Base-by-base conservation (phyloP, 1,139 yeast genomes). In the Wickerhamomyces sp. region DNA sequence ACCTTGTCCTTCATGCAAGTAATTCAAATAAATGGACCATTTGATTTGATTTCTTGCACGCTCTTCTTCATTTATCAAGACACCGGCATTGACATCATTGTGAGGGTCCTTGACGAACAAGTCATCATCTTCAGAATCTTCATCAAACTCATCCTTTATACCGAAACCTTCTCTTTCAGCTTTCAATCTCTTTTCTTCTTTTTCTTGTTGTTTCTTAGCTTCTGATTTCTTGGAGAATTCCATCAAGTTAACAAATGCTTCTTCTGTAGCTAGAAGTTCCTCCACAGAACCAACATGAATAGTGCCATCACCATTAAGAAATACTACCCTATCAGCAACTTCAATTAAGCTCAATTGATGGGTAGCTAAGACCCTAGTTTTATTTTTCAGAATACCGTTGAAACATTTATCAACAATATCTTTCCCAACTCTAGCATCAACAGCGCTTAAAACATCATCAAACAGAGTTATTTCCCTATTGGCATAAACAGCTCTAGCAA, bases 361-460 rank as follows among this genome's bases (percentile, higher is more conserved):
- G 0, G 96, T 89, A 0, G 95, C 96, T 58, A 89, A 70, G 27
- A 90, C 62, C 53, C 95, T 73, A 0, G 96, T 90, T 57, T 76
- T 81, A 10, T 68, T 66, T 39, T 66, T 64, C 56, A 89, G 62
- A 42, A 79, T 54, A 0, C 85, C 91, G 50, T 76, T 51, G 41
- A 89, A 65, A 63, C 95, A 87, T n/a, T 78, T 67, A 46, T 81
- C 82, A 75, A 88, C 78, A 43, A 90, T 86, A 58, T 83, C 86
- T 54, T 80, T 82, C 38, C 96, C 96, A 27, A 89, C 96, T 59
- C 87, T 81, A 9, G 96, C 88, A 69, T 90, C 97, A 13, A 90
- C 96, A 2, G 96, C 97, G 67, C 90, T 81, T 48, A 90, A 71
- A 7, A 89, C 94, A 65, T 90, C 97, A 61, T 90, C 97, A 49